Evolutionary conservation across 306 rosid species (phyloP).

Genomic region (Dalbergia cultrata): DNA sequence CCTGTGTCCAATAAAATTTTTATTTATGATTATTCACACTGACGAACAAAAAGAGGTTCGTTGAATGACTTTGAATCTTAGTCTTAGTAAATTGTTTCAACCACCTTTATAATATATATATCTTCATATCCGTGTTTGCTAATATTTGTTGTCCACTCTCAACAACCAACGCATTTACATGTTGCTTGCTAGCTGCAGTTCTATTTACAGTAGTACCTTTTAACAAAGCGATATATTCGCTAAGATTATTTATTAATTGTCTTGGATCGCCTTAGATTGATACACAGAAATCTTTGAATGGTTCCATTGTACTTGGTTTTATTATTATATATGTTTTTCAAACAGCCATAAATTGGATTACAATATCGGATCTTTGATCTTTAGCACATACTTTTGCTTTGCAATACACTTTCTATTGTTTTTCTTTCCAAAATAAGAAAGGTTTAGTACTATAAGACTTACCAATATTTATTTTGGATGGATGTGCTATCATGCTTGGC

Average conservation of each 20-base stretch:
- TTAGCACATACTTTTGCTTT: not conserved
- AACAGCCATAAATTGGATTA: not conserved
- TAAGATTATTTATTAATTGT: too few relatives aligned
- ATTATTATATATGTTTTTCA: not conserved
- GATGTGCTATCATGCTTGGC: not conserved
- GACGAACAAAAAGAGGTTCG: not conserved
- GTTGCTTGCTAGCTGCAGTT: not conserved
- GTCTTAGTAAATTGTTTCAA: conserved; percentile 4
- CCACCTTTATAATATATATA: not conserved
- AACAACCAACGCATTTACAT: not conserved
- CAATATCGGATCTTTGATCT: not conserved
- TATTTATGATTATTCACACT: not conserved
- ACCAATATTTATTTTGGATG: too few relatives aligned
- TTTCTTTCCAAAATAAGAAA: too few relatives aligned
- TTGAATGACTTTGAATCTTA: conserved; percentile 14
- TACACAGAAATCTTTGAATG: not conserved
- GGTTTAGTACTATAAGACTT: too few relatives aligned
- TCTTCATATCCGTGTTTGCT: not conserved
- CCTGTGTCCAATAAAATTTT: not conserved
- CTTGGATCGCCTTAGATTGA: too few relatives aligned
- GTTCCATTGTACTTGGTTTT: not conserved
- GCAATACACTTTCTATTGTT: too few relatives aligned
- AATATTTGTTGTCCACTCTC: not conserved
- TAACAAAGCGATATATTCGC: too few relatives aligned
- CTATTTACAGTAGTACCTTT: not conserved